Conservation (phyloP, 768 basidiomycete species). For the Porphyrellus cyaneotinctus region DNA sequence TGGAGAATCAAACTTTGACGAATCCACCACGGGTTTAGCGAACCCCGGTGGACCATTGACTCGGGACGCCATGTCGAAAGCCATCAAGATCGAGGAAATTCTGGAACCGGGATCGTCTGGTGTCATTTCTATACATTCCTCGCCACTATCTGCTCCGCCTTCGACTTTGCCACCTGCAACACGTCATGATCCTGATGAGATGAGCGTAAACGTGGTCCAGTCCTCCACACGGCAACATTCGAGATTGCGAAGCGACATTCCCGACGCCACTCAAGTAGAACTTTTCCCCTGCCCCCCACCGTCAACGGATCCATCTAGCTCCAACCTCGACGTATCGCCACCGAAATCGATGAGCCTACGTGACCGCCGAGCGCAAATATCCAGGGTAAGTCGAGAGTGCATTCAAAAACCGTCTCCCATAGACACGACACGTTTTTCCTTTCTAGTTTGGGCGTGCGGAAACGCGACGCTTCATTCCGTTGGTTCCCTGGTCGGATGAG, state of each 20-base stretch:
- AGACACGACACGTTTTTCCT: background rate
- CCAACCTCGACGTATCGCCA: constrained; percentile 11
- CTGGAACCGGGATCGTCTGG: background rate
- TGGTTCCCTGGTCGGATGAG: constrained; percentile 32
- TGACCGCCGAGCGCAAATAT: constrained; percentile 30
- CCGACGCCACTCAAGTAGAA: background rate
- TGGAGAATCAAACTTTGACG: background rate
- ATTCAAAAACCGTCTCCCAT: background rate
- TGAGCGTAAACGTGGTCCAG: background rate
- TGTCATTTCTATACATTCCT: constrained; percentile 13
- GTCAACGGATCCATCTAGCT: background rate
- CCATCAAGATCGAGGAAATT: constrained; percentile 20
- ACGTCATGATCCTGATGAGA: background rate
- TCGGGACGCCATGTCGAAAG: constrained; percentile 4
- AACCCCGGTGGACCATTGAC: background rate
- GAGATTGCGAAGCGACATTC: background rate
- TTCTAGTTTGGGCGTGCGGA: constrained; percentile 25
- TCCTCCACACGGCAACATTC: background rate
- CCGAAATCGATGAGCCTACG: constrained; percentile 30
- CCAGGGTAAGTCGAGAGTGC: constrained; percentile 14
- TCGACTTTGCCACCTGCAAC: background rate
- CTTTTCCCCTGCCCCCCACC: background rate
- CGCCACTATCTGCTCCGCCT: constrained; percentile 15
- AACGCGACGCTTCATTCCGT: constrained; percentile 28
- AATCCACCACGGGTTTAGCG: background rate